A percentile compares a stretch with the other conserved stretches of the same genome.
phyloP scores from a whole-genome alignment of 2,329 filamentous ascomycete species.

The Sclerotinia nivalis region DNA sequence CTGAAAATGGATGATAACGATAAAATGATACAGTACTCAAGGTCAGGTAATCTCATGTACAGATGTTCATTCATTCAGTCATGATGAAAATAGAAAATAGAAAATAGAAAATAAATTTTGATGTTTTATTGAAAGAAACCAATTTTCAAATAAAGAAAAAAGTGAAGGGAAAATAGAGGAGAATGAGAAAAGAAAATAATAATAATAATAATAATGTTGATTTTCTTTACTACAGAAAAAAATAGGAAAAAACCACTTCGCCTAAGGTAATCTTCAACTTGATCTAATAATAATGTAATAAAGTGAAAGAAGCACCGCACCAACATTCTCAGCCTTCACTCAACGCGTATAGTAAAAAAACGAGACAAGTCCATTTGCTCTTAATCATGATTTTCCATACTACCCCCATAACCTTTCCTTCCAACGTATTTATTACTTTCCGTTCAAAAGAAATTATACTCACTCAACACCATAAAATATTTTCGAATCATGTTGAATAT shows the following conservation, averaged over 20 bases:
- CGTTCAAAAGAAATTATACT: constrained; percentile 15
- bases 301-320: constrained; percentile 7
- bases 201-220: no score
- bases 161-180: no score
- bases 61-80: background rate
- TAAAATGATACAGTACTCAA: background rate
- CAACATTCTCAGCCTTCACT: constrained; percentile 22
- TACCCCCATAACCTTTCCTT: constrained; percentile 17
- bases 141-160: background rate
- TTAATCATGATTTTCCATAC: constrained; percentile 18
- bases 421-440: constrained; percentile 5
- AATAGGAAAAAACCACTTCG: background rate
- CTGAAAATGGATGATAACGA: background rate
- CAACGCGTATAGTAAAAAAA: constrained; percentile 11
- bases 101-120: background rate
- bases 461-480: constrained; percentile 8
- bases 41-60: background rate
- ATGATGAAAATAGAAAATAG: background rate
- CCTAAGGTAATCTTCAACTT: constrained; percentile 1
- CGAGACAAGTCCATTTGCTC: constrained; percentile 7
- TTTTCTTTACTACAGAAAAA: no score
- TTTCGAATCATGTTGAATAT: constrained; percentile 13
- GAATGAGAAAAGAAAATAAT: no score
- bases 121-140: background rate
- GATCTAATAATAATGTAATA: constrained; percentile 7